Evolutionary conservation across 1,139 yeast species (phyloP), one percentile per base, ranked within the genome.

Genomic region (Diutina scorzettiae): DNA sequence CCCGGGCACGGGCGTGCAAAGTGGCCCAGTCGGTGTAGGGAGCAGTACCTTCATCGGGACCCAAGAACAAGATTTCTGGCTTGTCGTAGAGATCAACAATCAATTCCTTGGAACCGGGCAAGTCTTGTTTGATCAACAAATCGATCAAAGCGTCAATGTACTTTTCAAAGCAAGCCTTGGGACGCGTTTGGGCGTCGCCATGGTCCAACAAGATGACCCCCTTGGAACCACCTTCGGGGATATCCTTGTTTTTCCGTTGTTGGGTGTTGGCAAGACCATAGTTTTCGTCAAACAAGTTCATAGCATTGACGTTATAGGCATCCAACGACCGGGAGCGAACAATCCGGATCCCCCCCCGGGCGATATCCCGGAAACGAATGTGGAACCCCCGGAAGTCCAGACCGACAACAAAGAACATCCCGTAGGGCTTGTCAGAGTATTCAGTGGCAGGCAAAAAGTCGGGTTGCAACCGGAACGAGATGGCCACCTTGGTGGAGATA

Each of bases 21-120:
- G 97, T 91, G n/a, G 98, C 98, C 98, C 98, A 91, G 61, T 91
- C 89, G 44, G 89, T 95, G 55, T 84, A 81, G 27, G 81, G 82
- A 29, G 98, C 97, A 46, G 97, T 87, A 62, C 95, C 95, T 69
- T 91, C 98, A 66, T 91, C 98, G 18, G 98, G 98, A 43, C 98
- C 98, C 78, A 91, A 82, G 63, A 85, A 91, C 53, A 91, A 68
- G 52, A 91, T 91, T 68, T 91, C 98, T 42, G 82, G 86, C 56
- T 81, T 74, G 48, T 78, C 76, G 58, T 86, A 81, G 47, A 85
- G 69, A 58, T 91, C 97, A 47, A 91, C 89, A 57, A 87, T 81
- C 43, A 75, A 71, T 53, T 86, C 96, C 64, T 86, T 86, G 49
- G 81, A 76, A 29, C 91, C 91, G 18, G 85, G 84, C 40, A 80